phyloP scores from a whole-genome alignment of 2,329 filamentous ascomycete species.

The Sclerotinia spermophila region DNA sequence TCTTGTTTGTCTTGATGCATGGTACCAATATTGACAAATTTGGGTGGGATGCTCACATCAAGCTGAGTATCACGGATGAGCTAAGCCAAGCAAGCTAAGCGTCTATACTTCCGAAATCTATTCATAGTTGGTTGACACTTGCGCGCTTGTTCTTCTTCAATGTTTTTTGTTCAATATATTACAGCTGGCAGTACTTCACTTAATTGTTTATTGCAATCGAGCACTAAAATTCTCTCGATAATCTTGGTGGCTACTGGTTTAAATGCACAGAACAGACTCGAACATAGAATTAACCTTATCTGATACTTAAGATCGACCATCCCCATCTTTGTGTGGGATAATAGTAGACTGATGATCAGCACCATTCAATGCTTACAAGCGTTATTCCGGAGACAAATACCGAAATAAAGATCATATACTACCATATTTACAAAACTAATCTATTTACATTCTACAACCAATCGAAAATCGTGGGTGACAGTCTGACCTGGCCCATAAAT shows the following conservation, averaged over 20 bases:
- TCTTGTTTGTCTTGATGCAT: not conserved
- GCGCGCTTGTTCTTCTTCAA: not conserved
- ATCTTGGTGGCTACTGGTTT: not conserved
- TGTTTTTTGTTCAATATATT: not conserved
- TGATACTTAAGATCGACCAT: too few relatives aligned
- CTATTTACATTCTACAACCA: not conserved
- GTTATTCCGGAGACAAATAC: not conserved
- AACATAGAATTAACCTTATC: not conserved
- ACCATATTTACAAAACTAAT: constrained; percentile 7
- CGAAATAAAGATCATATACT: not conserved
- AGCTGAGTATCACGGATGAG: not conserved
- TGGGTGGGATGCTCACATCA: not conserved
- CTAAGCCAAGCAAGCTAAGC: not conserved
- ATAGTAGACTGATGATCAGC: not conserved
- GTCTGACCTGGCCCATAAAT: not conserved
- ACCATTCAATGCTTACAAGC: not conserved
- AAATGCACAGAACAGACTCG: not conserved
- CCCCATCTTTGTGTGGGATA: not conserved
- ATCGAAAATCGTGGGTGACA: not conserved
- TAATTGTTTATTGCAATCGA: too few relatives aligned
- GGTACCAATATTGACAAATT: too few relatives aligned
- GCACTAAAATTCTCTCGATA: not conserved
- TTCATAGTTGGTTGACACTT: not conserved
- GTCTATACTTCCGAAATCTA: not conserved
- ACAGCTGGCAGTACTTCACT: too few relatives aligned